Percentiles rank a stretch among this genome's conserved stretches.
Evolutionary conservation across 768 basidiomycete genomes (phyloP).

Genomic region (Tulasnella sp.): DNA sequence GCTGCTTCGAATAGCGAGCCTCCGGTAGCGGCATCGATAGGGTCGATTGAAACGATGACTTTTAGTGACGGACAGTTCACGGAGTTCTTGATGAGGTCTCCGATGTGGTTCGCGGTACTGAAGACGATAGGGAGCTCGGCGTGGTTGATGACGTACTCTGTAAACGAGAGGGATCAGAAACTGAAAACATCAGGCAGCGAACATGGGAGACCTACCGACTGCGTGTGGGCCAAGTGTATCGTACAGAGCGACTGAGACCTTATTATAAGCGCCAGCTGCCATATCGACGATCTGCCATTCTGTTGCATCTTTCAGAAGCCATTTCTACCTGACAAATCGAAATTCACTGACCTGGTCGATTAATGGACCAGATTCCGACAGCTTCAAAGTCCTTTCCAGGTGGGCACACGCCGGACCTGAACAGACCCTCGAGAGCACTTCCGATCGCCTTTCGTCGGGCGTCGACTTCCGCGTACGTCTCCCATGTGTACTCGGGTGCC

Average conservation of each 20-base stretch:
- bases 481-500: slow-evolving; percentile 60
- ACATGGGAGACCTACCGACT: background rate
- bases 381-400: slow-evolving; percentile 39
- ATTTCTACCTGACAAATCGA: too few relatives aligned
- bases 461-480: slow-evolving; percentile 67
- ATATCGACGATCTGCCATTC: slow-evolving; percentile 2
- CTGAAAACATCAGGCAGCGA: background rate
- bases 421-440: slow-evolving; percentile 59
- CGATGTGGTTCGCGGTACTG: slow-evolving; percentile 60
- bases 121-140: slow-evolving; percentile 71
- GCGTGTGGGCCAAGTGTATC: background rate
- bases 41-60: slow-evolving; percentile 67
- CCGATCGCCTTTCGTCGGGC: slow-evolving; percentile 59
- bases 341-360: slow-evolving; percentile 59
- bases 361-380: slow-evolving; percentile 77
- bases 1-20: slow-evolving; percentile 62
- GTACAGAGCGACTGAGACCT: background rate
- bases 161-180: background rate
- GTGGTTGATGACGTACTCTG: slow-evolving; percentile 60
- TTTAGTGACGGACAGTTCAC: slow-evolving; percentile 53
- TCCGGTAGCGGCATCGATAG: slow-evolving; percentile 40
- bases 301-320: too few relatives aligned
- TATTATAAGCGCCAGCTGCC: background rate
- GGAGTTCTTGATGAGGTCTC: slow-evolving; percentile 61
- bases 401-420: slow-evolving; percentile 48